phyloP scores from a whole-genome alignment of 2,329 filamentous ascomycete genomes.

The Beauveria pseudobassiana region DNA sequence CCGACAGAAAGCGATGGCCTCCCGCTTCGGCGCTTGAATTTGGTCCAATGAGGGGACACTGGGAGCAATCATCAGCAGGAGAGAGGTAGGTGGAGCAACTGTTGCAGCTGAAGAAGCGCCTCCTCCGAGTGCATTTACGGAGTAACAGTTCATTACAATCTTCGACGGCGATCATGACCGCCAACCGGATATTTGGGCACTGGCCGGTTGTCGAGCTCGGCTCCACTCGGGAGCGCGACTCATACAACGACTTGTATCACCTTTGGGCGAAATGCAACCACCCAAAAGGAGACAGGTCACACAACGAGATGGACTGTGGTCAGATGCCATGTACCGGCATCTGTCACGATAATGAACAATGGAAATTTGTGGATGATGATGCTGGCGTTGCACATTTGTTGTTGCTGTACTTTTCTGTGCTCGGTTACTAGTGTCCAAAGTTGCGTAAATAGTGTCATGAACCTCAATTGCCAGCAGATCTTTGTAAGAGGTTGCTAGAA shows the following conservation, averaged over 20 bases:
- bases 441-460: neutral
- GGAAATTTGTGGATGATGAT: neutral
- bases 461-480: neutral
- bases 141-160: too few species aligned
- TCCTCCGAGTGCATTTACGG: too few species aligned
- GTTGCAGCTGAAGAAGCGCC: too few species aligned
- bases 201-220: neutral
- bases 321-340: neutral
- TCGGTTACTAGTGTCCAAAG: neutral
- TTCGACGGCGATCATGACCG: too few species aligned
- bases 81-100: too few species aligned
- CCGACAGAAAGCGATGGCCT: too few species aligned
- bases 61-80: too few species aligned
- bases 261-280: neutral
- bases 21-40: neutral
- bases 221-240: neutral
- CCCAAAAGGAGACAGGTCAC: neutral
- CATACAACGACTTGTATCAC: neutral
- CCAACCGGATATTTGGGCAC: too few species aligned
- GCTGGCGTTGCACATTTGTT: neutral
- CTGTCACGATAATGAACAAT: neutral
- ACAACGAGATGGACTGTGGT: neutral
- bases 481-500: neutral
- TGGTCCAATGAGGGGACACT: neutral
- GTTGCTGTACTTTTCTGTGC: neutral